These are phyloP conservation scores for Hericium erinaceus DNA, from an alignment of 768 basidiomycete species.

Conservation along the genomic window DNA sequence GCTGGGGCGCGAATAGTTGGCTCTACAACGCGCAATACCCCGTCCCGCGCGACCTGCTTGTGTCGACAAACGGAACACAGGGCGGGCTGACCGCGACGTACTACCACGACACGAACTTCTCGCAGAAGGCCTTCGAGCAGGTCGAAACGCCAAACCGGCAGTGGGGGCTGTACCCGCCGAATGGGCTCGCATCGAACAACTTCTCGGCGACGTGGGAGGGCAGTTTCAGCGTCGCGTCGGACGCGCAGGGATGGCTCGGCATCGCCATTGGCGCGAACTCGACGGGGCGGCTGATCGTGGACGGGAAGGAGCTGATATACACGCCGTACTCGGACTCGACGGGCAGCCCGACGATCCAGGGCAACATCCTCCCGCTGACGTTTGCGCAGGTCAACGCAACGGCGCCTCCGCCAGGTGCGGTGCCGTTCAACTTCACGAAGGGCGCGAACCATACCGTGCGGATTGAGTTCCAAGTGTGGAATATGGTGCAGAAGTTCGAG, in stretches of 20 bases:
- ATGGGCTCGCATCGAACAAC: neutral
- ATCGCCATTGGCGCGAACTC: neutral
- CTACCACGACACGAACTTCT: neutral
- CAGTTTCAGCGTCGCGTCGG: neutral
- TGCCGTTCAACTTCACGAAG: neutral
- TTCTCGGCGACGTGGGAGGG: neutral
- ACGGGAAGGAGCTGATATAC: neutral
- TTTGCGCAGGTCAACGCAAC: neutral
- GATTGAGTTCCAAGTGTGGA: neutral
- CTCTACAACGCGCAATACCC: neutral
- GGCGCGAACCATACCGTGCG: neutral
- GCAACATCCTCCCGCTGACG: neutral
- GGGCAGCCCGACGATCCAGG: neutral
- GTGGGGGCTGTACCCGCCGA: neutral
- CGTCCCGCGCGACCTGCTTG: neutral
- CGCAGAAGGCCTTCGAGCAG: neutral
- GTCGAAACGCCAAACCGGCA: neutral
- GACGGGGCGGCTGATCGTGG: neutral
- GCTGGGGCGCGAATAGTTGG: neutral
- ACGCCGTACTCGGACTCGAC: neutral
- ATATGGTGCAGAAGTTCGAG: neutral
- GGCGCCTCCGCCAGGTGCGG: neutral
- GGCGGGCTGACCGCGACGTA: neutral
- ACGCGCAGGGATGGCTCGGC: neutral
- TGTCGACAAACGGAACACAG: neutral